A percentile compares a stretch with the other conserved stretches of the same genome.
phyloP scores from a whole-genome alignment of 2,329 filamentous ascomycete genomes.

The Colletotrichum sp. region DNA sequence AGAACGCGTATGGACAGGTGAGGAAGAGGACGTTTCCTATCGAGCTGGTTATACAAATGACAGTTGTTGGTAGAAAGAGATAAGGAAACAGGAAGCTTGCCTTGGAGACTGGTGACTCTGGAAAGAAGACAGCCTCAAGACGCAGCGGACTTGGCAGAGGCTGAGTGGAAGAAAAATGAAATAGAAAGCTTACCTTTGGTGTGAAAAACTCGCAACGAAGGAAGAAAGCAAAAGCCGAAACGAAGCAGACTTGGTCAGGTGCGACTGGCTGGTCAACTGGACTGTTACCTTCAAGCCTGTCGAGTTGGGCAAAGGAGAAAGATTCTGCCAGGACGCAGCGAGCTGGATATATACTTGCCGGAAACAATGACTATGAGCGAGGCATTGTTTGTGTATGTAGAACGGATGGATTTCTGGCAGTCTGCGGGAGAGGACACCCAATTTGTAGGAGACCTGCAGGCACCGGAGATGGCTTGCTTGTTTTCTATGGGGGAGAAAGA shows the following conservation, averaged over 20 bases:
- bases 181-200: neutral
- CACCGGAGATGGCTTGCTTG: neutral
- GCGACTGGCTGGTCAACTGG: neutral
- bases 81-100: neutral
- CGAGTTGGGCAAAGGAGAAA: neutral
- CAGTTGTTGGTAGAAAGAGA: neutral
- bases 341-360: neutral
- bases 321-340: neutral
- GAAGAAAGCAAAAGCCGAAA: neutral
- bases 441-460: neutral
- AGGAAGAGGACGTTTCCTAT: neutral
- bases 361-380: neutral
- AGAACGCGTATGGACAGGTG: neutral
- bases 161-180: neutral
- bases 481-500: neutral
- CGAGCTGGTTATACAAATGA: neutral
- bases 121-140: neutral
- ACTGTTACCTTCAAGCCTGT: neutral
- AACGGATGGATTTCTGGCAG: neutral
- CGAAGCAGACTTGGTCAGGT: neutral
- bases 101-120: neutral
- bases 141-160: neutral
- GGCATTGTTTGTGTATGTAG: neutral
- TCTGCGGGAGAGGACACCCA: neutral
- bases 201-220: neutral